These are phyloP conservation scores for Erodium trifolium DNA, from an alignment of 441 rosid species.

Conservation along the genomic window DNA sequence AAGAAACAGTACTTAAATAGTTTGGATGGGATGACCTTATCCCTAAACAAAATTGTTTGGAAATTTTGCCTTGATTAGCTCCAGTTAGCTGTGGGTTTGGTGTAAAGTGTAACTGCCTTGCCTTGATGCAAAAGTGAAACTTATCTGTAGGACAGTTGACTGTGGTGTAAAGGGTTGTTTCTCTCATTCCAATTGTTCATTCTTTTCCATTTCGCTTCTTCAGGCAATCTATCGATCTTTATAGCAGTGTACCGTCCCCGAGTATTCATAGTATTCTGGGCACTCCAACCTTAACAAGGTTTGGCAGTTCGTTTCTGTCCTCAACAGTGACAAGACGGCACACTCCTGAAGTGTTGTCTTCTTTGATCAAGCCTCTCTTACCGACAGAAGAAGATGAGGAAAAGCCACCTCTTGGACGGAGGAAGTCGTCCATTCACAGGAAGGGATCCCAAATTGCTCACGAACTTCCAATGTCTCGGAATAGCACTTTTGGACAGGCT, in stretches of 20 bases:
- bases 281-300: conserved; percentile 47
- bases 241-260: conserved; percentile 68
- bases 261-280: conserved; percentile 43
- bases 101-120: not conserved
- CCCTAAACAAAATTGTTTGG: not conserved
- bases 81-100: not conserved
- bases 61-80: not conserved
- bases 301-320: conserved; percentile 58
- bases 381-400: conserved; percentile 35
- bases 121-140: not conserved
- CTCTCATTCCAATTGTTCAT: not conserved
- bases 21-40: too few species aligned
- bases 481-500: conserved; percentile 74
- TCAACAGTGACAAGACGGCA: conserved; percentile 55
- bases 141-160: not conserved
- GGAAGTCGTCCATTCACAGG: conserved; percentile 21
- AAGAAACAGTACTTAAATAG: too few species aligned
- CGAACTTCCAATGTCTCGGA: conserved; percentile 44
- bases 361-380: conserved; percentile 48
- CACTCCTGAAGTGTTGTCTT: conserved; percentile 50
- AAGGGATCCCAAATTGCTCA: conserved; percentile 42
- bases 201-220: conserved; percentile 11
- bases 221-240: conserved; percentile 80
- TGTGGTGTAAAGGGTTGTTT: too few species aligned
- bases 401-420: conserved; percentile 37